Conservation (phyloP, 2,329 filamentous ascomycete genomes). For the Diplocarpon rosae region DNA sequence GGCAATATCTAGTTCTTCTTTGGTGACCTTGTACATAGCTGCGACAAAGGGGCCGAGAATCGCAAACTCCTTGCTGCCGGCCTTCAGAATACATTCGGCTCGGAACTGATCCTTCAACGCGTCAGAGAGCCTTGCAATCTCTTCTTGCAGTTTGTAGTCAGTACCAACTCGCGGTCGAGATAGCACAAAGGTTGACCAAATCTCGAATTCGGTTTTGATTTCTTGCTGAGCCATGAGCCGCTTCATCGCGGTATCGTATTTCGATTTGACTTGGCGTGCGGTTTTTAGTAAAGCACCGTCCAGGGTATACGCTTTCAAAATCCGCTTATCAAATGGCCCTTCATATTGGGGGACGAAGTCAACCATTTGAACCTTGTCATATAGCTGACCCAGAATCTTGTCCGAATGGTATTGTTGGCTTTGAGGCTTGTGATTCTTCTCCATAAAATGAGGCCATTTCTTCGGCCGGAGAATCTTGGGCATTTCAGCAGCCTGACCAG, state of each 20-base stretch:
- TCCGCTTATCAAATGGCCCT: conserved; percentile 62
- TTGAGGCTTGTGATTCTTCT: conserved; percentile 42
- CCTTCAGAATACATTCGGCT: conserved; percentile 51
- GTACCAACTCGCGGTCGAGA: conserved; percentile 58
- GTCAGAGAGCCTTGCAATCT: conserved; percentile 57
- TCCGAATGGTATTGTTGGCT: conserved; percentile 50
- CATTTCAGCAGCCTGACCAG: conserved; percentile 66
- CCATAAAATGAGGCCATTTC: conserved; percentile 80
- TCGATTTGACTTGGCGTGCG: conserved; percentile 56
- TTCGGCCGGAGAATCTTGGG: conserved; percentile 44
- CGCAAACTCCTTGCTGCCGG: conserved; percentile 47
- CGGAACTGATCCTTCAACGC: conserved; percentile 60
- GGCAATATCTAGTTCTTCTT: conserved; percentile 53
- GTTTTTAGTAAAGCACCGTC: conserved; percentile 42
- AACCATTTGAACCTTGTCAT: conserved; percentile 58
- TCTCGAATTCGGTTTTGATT: conserved; percentile 80
- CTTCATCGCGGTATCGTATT: conserved; percentile 68
- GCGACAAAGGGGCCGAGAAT: conserved; percentile 62
- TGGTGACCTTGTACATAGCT: conserved; percentile 80
- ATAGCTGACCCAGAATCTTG: conserved; percentile 70
- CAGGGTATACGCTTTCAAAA: conserved; percentile 52
- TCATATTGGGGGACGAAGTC: conserved; percentile 66
- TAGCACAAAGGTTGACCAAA: conserved; percentile 79
- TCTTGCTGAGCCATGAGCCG: conserved; percentile 78
- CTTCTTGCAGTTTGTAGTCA: conserved; percentile 82